Base-by-base conservation (phyloP, 2,329 filamentous ascomycete genomes). In the Gremmenia infestans region DNA sequence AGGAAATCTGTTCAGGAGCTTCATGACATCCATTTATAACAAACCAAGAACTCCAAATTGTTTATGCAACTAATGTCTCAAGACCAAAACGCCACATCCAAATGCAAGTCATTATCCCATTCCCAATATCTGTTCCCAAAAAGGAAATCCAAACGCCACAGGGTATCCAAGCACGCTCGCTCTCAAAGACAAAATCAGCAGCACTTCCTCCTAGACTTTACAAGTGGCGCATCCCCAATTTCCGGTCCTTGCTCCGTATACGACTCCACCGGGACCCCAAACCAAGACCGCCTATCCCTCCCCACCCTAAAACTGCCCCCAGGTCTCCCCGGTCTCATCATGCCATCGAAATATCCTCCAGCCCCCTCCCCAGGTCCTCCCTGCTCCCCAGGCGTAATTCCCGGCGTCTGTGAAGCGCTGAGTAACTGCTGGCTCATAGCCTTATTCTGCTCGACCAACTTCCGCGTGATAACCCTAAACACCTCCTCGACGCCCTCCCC, bases 401-500 rank as follows among this genome's bases (percentile, higher is more conserved):
- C 76, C 2, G 79, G 76, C 12, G 77, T 79, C 23, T 71, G 69
- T 8, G 73, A 72, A 43, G 77, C 73, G 52, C 76, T 72, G 49
- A 74, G 60, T 17, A 75, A 69, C 52, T 81, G 79, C 14, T 76
- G 73, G 58, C 81, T 80, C 14, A 79, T 68, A 47, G 76, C 78
- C 55, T 86, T 77, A 57, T 79, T 76, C 67, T 93, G 82, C 74
- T 97, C 93, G 5, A 87, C 85, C 17, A 87, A 73, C 74, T 96
- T 96, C 66, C 95, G 79, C 8, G 92, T 94, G 47, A 91, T 88
- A 25, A 96, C 90, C 1, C 93, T 82, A 67, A 97, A 97, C 0
- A 99, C 91, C 73, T 97, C 94, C 65, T 97, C 94, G 17, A 99
- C 92, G 17, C 93, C 93, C 76, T 97, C 92, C 55, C 92, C 92